Percentiles rank a stretch among this genome's conserved stretches.
Conservation (phyloP, 139 green algal genomes). For the Haematococcus lacustris region DNA sequence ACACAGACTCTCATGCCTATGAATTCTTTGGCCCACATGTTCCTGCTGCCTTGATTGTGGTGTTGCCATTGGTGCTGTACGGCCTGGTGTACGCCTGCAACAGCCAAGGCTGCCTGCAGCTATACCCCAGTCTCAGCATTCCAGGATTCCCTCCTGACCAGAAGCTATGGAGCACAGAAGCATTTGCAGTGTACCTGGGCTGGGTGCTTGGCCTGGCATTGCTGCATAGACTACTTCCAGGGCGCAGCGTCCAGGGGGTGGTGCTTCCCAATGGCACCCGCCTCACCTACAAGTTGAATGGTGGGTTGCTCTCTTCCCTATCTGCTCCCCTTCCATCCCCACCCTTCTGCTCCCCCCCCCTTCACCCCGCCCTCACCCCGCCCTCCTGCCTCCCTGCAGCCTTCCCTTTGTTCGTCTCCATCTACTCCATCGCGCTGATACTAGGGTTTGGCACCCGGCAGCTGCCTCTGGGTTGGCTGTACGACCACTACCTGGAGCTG, state of each 20-base stretch:
- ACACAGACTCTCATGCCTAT: no score
- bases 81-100: conserved; percentile 43
- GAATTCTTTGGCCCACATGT: conserved; percentile 56
- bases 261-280: conserved; percentile 43
- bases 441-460: conserved; percentile 53
- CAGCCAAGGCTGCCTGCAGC: conserved; percentile 25
- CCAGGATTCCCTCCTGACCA: conserved; percentile 18
- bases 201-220: conserved; percentile 57
- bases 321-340: not conserved
- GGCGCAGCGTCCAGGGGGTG: conserved; percentile 48
- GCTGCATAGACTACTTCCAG: conserved; percentile 77
- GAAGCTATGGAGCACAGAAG: conserved; percentile 49
- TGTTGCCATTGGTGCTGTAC: conserved; percentile 36
- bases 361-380: not conserved
- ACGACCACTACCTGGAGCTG: conserved; percentile 73
- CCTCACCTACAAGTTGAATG: conserved; percentile 83
- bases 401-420: conserved; percentile 49
- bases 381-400: conserved; percentile 34
- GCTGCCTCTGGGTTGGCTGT: conserved; percentile 59
- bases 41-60: conserved; percentile 22
- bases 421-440: conserved; percentile 45
- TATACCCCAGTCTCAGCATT: conserved; percentile 18
- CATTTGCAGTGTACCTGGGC: conserved; percentile 36
- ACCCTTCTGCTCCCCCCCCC: not conserved
- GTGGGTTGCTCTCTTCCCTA: conserved; percentile 20